Percentiles rank a stretch among this genome's conserved stretches.
These are phyloP conservation scores for Hymenoscyphus repandus DNA, from an alignment of 2,329 filamentous ascomycete species.

Conservation along the genomic window DNA sequence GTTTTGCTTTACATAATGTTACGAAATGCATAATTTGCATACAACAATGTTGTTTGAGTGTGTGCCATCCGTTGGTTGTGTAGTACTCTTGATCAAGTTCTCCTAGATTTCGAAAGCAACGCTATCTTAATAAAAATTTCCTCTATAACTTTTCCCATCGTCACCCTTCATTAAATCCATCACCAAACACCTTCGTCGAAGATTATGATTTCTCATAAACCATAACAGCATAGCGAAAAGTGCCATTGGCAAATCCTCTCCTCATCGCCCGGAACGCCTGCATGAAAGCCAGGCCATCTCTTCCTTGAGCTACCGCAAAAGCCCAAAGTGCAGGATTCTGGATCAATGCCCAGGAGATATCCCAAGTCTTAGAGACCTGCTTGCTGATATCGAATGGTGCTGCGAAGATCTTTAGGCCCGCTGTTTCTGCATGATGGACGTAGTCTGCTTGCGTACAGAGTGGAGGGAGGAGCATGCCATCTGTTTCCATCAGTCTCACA, in stretches of 20 bases:
- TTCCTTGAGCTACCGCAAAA: conserved; percentile 54
- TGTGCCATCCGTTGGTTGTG: not conserved
- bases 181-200: too few relatives aligned
- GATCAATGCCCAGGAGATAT: conserved; percentile 56
- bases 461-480: conserved; percentile 56
- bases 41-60: not conserved
- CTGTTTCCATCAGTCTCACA: conserved; percentile 28
- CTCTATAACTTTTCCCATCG: not conserved
- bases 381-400: conserved; percentile 52
- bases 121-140: not conserved
- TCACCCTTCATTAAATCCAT: not conserved
- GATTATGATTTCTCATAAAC: conserved; percentile 42
- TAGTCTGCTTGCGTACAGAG: conserved; percentile 51
- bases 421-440: conserved; percentile 42
- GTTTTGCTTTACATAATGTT: not conserved
- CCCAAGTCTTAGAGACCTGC: conserved; percentile 56
- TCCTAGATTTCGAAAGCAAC: not conserved
- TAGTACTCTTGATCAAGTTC: not conserved
- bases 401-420: conserved; percentile 41
- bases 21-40: not conserved
- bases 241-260: conserved; percentile 52
- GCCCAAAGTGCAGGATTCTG: conserved; percentile 57
- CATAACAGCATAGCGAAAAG: conserved; percentile 55
- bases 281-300: conserved; percentile 55
- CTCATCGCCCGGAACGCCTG: conserved; percentile 58